Conservation (phyloP, 2,329 filamentous ascomycete genomes). For the Colletotrichum shisoi region DNA sequence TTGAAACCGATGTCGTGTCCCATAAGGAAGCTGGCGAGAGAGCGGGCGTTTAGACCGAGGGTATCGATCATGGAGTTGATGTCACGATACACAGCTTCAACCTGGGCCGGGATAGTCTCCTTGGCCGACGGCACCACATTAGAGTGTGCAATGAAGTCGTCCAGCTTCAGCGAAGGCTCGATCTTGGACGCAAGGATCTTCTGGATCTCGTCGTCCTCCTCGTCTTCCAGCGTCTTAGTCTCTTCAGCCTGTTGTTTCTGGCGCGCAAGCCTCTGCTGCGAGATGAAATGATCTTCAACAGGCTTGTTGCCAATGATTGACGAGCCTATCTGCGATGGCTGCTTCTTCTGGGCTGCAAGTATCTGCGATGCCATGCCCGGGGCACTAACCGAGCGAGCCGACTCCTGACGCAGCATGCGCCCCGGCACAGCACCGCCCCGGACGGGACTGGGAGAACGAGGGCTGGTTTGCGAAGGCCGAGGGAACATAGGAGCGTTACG, state of each 20-base stretch:
- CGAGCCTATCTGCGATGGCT: slow-evolving; percentile 49
- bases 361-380: slow-evolving; percentile 67
- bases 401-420: slow-evolving; percentile 59
- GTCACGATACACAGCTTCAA: slow-evolving; percentile 75
- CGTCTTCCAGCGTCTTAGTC: slow-evolving; percentile 66
- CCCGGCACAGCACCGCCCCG: slow-evolving; percentile 66
- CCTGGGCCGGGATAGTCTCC: slow-evolving; percentile 68
- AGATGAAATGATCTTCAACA: slow-evolving; percentile 58
- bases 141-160: slow-evolving; percentile 72
- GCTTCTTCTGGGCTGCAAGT: slow-evolving; percentile 52
- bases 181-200: slow-evolving; percentile 67
- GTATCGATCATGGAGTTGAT: slow-evolving; percentile 96
- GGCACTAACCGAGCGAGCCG: slow-evolving; percentile 66
- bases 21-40: slow-evolving; percentile 70
- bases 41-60: slow-evolving; percentile 79
- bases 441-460: slow-evolving; percentile 76
- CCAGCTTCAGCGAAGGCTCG: slow-evolving; percentile 67
- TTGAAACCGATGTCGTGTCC: slow-evolving; percentile 69
- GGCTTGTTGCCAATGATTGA: slow-evolving; percentile 53
- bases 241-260: slow-evolving; percentile 66
- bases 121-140: slow-evolving; percentile 62
- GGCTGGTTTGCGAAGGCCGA: slow-evolving; percentile 63
- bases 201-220: slow-evolving; percentile 75
- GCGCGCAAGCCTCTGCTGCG: slow-evolving; percentile 60
- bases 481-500: slow-evolving; percentile 63